These are phyloP conservation scores for Apophysomyces sp. DNA, from an alignment of 371 early-diverging fungal genomes.

Conservation along the genomic window DNA sequence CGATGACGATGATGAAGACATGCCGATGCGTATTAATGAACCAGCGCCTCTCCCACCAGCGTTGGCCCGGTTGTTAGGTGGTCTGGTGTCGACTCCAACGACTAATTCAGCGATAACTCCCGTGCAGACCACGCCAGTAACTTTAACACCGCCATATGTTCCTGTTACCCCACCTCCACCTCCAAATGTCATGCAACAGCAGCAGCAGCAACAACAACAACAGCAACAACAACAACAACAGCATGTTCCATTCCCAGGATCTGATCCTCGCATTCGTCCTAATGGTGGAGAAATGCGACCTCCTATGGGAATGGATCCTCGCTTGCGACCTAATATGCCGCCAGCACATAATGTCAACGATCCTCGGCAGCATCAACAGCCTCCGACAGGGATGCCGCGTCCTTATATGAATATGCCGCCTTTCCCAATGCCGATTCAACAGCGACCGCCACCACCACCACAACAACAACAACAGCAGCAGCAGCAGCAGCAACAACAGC, in stretches of 20 bases:
- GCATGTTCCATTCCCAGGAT: neutral
- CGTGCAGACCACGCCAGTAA: neutral
- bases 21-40: neutral
- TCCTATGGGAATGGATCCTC: neutral
- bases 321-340: neutral
- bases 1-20: neutral
- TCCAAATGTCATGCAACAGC: neutral
- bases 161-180: slow-evolving; percentile 7
- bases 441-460: neutral
- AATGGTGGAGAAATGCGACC: neutral
- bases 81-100: slow-evolving; percentile 16
- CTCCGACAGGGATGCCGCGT: neutral
- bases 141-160: slow-evolving; percentile 5
- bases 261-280: neutral
- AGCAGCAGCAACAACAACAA: neutral
- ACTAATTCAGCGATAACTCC: neutral
- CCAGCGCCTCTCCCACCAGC: slow-evolving; percentile 30
- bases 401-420: neutral
- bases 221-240: neutral
- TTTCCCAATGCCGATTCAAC: neutral
- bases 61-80: slow-evolving; percentile 34
- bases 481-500: slow-evolving; percentile 1
- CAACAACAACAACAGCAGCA: neutral
- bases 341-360: neutral
- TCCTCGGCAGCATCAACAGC: neutral